These are phyloP conservation scores for Vanrija pseudolonga DNA, from an alignment of 1,284 basidiomycete genomes.

Conservation along the genomic window DNA sequence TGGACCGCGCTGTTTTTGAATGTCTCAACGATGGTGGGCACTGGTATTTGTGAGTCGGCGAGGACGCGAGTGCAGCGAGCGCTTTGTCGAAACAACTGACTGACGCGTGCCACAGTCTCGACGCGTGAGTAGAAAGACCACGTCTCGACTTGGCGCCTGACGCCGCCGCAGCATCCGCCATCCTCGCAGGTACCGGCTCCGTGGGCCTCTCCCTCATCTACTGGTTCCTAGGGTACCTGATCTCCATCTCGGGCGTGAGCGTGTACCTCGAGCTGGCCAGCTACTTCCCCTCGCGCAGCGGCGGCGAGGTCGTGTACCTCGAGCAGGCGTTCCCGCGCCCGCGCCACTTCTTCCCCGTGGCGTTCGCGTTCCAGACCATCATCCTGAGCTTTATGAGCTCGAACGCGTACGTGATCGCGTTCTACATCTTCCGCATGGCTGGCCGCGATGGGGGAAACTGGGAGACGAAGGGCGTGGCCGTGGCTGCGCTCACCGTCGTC, in stretches of 20 bases:
- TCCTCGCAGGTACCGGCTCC: conserved; percentile 10
- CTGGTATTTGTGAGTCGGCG: conserved; percentile 21
- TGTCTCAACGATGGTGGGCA: conserved; percentile 21
- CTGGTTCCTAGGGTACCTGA: conserved; percentile 21
- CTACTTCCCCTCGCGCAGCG: conserved; percentile 27
- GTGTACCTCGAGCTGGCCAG: conserved; percentile 23
- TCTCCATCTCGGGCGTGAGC: conserved; percentile 16
- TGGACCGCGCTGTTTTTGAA: conserved; percentile 19
- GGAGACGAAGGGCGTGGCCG: conserved; percentile 14
- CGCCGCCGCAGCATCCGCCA: conserved; percentile 1
- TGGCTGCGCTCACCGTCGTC: neutral
- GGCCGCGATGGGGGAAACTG: conserved; percentile 16
- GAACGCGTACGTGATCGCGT: conserved; percentile 15
- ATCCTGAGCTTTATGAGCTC: conserved; percentile 22
- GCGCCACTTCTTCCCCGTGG: conserved; percentile 22
- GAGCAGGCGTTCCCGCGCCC: conserved; percentile 27
- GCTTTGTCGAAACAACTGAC: too few relatives aligned
- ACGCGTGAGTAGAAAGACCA: too few relatives aligned
- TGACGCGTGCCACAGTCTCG: conserved; percentile 15
- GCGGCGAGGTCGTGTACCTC: conserved; percentile 26
- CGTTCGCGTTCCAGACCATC: conserved; percentile 25
- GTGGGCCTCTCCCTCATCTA: conserved; percentile 22
- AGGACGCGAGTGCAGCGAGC: too few relatives aligned
- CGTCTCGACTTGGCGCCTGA: too few relatives aligned
- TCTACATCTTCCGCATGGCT: conserved; percentile 25